Percentiles rank a stretch among this genome's conserved stretches.
These are phyloP conservation scores for Stachybotrys echinatus DNA, from an alignment of 2,329 filamentous ascomycete species.

Conservation along the genomic window DNA sequence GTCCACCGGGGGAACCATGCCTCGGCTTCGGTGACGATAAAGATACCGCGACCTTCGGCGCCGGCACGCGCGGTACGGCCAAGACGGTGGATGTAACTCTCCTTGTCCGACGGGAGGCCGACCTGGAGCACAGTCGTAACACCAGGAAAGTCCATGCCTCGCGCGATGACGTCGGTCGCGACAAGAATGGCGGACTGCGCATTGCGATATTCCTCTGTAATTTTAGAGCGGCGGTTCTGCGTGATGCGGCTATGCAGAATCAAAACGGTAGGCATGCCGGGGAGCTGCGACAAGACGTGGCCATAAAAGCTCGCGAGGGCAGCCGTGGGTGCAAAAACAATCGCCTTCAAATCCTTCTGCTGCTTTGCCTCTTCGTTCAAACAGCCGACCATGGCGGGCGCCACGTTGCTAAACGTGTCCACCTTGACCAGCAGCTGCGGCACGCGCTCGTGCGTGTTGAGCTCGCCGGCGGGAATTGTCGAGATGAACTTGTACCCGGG, in stretches of 20 bases:
- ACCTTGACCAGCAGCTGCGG: slow-evolving; percentile 66
- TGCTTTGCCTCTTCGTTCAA: slow-evolving; percentile 39
- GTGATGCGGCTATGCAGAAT: slow-evolving; percentile 46
- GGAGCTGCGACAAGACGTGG: slow-evolving; percentile 32
- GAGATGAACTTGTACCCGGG: slow-evolving; percentile 74
- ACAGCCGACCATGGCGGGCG: slow-evolving; percentile 51
- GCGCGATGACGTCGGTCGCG: slow-evolving; percentile 66
- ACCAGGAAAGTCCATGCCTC: slow-evolving; percentile 69
- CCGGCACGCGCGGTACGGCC: slow-evolving; percentile 63
- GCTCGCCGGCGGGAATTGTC: slow-evolving; percentile 70
- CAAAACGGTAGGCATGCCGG: slow-evolving; percentile 36
- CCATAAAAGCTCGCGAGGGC: slow-evolving; percentile 46
- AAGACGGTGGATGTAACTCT: slow-evolving; percentile 63
- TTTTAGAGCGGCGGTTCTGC: slow-evolving; percentile 44
- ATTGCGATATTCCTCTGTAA: slow-evolving; percentile 59
- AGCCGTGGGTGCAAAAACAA: slow-evolving; percentile 69
- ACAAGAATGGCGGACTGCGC: slow-evolving; percentile 50
- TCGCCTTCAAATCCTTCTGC: slow-evolving; percentile 67
- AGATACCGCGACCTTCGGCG: slow-evolving; percentile 57
- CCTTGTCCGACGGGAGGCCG: slow-evolving; percentile 52
- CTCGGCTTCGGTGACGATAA: slow-evolving; percentile 51
- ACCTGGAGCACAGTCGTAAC: slow-evolving; percentile 63
- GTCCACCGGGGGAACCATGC: slow-evolving; percentile 42
- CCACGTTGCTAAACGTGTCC: slow-evolving; percentile 66
- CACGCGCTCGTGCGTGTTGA: slow-evolving; percentile 70